A percentile compares a stretch with the other conserved stretches of the same genome.
These are phyloP conservation scores for Trypanosoma caninum DNA, from an alignment of 208 protist species.

Conservation along the genomic window DNA sequence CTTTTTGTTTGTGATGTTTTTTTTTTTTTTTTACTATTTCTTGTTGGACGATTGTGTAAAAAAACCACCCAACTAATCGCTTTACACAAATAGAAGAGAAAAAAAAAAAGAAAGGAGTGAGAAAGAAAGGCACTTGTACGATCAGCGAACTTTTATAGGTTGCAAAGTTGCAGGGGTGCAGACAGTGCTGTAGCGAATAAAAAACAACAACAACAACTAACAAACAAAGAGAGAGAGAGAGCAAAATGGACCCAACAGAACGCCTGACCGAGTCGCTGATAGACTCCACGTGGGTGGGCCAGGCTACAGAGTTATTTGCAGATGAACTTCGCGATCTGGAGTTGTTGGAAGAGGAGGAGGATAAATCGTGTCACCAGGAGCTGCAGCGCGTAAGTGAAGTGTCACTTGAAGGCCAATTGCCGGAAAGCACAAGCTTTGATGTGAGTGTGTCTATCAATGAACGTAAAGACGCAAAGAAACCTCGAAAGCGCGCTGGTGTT, in stretches of 20 bases:
- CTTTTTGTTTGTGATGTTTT: no score
- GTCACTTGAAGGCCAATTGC: neutral
- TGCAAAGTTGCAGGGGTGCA: no score
- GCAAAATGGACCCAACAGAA: slow-evolving; percentile 34
- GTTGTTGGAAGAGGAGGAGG: slow-evolving; percentile 38
- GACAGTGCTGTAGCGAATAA: neutral
- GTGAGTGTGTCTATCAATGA: neutral
- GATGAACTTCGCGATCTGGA: slow-evolving; percentile 60
- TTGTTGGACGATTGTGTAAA: no score
- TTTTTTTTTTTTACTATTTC: no score
- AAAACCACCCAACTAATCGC: no score
- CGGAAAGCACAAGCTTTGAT: neutral
- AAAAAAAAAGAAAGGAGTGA: no score
- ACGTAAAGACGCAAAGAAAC: slow-evolving; percentile 3
- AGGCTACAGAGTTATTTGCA: slow-evolving; percentile 45
- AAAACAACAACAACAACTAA: neutral
- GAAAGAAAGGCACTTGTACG: no score
- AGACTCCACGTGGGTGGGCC: slow-evolving; percentile 47
- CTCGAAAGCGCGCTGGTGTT: neutral
- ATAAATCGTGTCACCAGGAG: slow-evolving; percentile 20
- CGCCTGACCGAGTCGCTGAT: slow-evolving; percentile 28
- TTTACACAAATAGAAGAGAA: no score
- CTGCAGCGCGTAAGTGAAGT: slow-evolving; percentile 16
- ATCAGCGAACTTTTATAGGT: no score
- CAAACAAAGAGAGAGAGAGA: neutral